Evolutionary conservation across 2,329 filamentous ascomycete species (phyloP), one percentile per base, ranked within the genome.

Genomic region (Acephala macrosclerotiorum): DNA sequence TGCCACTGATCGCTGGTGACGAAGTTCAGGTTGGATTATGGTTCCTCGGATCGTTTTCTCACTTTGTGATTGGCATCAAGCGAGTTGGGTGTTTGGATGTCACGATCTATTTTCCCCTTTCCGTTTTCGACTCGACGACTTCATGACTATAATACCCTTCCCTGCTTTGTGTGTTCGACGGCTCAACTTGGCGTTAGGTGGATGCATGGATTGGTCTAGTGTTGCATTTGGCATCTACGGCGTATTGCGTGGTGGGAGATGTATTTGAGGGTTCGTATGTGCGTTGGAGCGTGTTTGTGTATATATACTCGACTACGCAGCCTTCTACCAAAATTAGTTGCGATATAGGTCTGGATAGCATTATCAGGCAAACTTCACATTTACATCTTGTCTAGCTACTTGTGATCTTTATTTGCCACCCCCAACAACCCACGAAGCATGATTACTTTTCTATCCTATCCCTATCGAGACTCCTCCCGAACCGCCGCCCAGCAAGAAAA

Each of bases 1-100:
- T 66, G 22, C 67, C 49, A 60, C 33, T 64, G 60, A 51, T 65
- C 58, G 55, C 64, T 65, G 56, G 62, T 67, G 60, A 63, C 61
- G 64, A 68, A 63, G 60, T 68, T 36, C 25, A 53, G 58, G 53
- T 53, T 63, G 59, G 68, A 61, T 40, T 57, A 57, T 35, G 60
- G 63, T 51, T 58, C 45, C 25, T 65, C 56, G 57, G 63, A 64
- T 26, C 64, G 62, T 63, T 57, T 63, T 63, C 58, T 36, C 60
- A 51, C 38, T 53, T 60, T 42, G 26, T 63, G 58, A 63, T 51
- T 47, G 57, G 63, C 66, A 60, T 61, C 58, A 33, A 61, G 36
- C 56, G 60, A 65, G 55, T 60, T 58, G 56, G 53, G 66, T 49
- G 58, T 35, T 36, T 45, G 38, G 7, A 35, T 57, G 56, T 33